Evolutionary conservation across 768 basidiomycete genomes (phyloP).

Genomic region (Psilocybe sp.): DNA sequence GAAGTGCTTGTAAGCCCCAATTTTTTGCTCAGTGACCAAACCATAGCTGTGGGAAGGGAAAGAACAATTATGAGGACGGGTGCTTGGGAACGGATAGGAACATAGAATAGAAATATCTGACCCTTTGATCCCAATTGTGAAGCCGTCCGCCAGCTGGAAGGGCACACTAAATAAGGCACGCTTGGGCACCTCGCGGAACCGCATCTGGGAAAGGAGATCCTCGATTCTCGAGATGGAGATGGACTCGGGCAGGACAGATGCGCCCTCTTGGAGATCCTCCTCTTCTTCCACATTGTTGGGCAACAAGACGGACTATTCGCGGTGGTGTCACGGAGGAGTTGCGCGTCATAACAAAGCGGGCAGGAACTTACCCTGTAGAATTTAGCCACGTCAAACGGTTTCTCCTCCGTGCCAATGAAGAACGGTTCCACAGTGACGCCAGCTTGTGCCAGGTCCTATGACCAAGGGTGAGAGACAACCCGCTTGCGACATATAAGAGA

Average conservation of each 20-base stretch:
- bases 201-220: conserved; percentile 77
- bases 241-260: conserved; percentile 57
- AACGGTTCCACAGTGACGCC: conserved; percentile 84
- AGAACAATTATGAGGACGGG: conserved; percentile 6
- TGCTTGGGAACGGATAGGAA: neutral
- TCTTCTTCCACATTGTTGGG: conserved; percentile 51
- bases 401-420: conserved; percentile 72
- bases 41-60: conserved; percentile 60
- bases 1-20: conserved; percentile 80
- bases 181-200: conserved; percentile 79
- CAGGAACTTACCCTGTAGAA: conserved; percentile 69
- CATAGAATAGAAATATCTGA: conserved; percentile 19
- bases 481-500: neutral
- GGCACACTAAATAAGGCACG: conserved; percentile 80
- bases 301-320: conserved; percentile 56
- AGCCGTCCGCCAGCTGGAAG: conserved; percentile 70
- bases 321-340: conserved; percentile 1
- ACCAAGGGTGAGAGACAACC: neutral
- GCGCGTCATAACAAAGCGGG: neutral
- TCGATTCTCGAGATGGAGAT: conserved; percentile 77
- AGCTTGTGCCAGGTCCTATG: conserved; percentile 76
- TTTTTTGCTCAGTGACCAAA: conserved; percentile 84
- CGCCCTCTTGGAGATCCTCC: conserved; percentile 41
- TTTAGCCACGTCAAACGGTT: conserved; percentile 66
- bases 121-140: conserved; percentile 83